A percentile compares a stretch with the other conserved stretches of the same genome.
phyloP scores from a whole-genome alignment of 2,329 filamentous ascomycete genomes.

The Xylariaceae sp. region DNA sequence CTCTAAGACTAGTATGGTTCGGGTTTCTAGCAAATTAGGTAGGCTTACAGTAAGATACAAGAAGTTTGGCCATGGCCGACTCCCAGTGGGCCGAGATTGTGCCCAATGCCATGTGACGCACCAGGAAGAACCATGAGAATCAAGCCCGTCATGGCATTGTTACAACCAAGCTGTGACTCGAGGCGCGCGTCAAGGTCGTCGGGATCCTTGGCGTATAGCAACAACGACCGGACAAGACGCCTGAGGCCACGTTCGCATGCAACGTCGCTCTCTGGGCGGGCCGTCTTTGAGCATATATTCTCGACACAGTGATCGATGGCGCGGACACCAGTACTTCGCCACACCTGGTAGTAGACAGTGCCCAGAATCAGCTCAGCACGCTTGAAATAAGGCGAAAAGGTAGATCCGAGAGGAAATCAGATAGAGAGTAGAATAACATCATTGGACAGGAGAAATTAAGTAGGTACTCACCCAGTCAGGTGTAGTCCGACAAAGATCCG shows the following conservation, averaged over 20 bases:
- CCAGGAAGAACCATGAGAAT: slow-evolving; percentile 12
- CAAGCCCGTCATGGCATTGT: slow-evolving; percentile 1
- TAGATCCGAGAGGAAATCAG: too few species aligned
- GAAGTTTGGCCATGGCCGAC: slow-evolving; percentile 23
- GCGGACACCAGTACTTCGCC: slow-evolving; percentile 21
- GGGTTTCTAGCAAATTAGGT: too few species aligned
- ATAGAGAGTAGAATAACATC: too few species aligned
- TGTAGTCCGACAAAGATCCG: slow-evolving; percentile 17
- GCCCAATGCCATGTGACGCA: slow-evolving; percentile 22
- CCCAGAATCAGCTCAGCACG: too few species aligned
- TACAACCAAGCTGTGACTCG: slow-evolving; percentile 13
- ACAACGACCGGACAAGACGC: slow-evolving; percentile 10
- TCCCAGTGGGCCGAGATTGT: slow-evolving; percentile 21
- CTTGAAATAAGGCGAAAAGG: too few species aligned
- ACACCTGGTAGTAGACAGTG: too few species aligned
- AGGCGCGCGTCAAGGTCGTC: slow-evolving; percentile 20
- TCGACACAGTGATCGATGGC: slow-evolving; percentile 22
- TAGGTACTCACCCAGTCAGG: slow-evolving; percentile 19
- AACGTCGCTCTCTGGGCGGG: slow-evolving; percentile 3
- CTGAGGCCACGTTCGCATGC: slow-evolving; percentile 8
- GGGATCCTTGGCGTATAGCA: slow-evolving; percentile 15
- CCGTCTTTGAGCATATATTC: slow-evolving; percentile 8
- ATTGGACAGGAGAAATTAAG: too few species aligned
- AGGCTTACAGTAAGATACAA: slow-evolving; percentile 21
- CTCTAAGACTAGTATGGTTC: too few species aligned